phyloP scores from a whole-genome alignment of 306 rosid genomes.

The Arachis stenosperma region DNA sequence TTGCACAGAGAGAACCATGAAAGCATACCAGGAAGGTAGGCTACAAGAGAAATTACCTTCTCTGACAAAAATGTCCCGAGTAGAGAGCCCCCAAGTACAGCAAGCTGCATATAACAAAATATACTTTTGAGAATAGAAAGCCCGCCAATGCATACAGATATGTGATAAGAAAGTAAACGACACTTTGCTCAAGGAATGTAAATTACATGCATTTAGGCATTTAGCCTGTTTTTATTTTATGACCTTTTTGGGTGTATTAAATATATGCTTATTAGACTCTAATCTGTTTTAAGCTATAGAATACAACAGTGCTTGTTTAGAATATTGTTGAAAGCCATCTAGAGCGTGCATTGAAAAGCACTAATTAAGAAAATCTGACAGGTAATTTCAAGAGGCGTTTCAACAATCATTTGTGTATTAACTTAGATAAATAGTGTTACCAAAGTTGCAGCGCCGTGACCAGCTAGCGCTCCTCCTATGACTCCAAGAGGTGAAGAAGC shows the following conservation, averaged over 20 bases:
- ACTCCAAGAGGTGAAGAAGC: conserved; percentile 98
- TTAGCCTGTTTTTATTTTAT: conserved; percentile 1
- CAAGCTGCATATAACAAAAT: conserved; percentile 62
- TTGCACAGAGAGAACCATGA: too few species aligned
- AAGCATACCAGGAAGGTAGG: conserved; percentile 23
- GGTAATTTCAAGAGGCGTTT: neutral
- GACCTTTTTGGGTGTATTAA: conserved; percentile 23
- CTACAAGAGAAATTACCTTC: conserved; percentile 64
- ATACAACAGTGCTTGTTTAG: neutral
- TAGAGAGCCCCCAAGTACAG: conserved; percentile 93
- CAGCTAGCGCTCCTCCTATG: conserved; percentile 92
- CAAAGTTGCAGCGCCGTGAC: conserved; percentile 92
- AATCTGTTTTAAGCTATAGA: neutral
- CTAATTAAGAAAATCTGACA: conserved; percentile 1
- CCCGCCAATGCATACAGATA: conserved; percentile 18
- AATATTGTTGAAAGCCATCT: conserved; percentile 7
- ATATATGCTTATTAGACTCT: conserved; percentile 12
- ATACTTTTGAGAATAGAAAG: neutral
- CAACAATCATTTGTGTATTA: neutral
- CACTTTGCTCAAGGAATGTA: conserved; percentile 24
- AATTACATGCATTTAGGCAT: conserved; percentile 10
- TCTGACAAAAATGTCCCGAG: conserved; percentile 91
- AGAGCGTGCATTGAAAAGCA: conserved; percentile 11
- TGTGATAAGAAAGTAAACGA: conserved; percentile 29
- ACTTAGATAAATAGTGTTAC: conserved; percentile 42